Conservation (phyloP, 2,329 filamentous ascomycete genomes). For the Fusarium sp. region DNA sequence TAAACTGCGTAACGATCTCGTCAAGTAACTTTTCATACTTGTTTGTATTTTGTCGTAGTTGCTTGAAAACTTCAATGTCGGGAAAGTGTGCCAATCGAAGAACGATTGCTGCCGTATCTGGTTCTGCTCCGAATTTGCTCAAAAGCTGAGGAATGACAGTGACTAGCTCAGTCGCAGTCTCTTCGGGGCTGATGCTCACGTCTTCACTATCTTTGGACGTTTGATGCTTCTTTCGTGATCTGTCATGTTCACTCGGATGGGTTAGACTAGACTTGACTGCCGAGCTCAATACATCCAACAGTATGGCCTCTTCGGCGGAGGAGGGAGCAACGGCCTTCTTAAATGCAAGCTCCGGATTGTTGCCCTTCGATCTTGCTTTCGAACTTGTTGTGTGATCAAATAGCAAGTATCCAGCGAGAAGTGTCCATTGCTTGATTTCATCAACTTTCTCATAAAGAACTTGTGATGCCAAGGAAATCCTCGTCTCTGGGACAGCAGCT, state of each 20-base stretch:
- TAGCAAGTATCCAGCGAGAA: slow-evolving; percentile 87
- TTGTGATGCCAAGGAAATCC: slow-evolving; percentile 87
- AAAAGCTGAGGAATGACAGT: slow-evolving; percentile 84
- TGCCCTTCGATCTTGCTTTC: slow-evolving; percentile 61
- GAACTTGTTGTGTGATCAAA: slow-evolving; percentile 85
- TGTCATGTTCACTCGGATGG: slow-evolving; percentile 73
- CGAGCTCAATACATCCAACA: slow-evolving; percentile 88
- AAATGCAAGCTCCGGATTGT: slow-evolving; percentile 68
- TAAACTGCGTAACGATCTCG: slow-evolving; percentile 93
- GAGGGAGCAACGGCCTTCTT: slow-evolving; percentile 78
- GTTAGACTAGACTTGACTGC: slow-evolving; percentile 80
- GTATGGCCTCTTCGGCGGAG: slow-evolving; percentile 81
- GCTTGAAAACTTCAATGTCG: slow-evolving; percentile 87
- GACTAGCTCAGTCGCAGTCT: slow-evolving; percentile 81
- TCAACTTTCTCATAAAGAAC: slow-evolving; percentile 84
- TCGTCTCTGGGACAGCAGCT: slow-evolving; percentile 76
- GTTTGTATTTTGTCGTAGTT: slow-evolving; percentile 85
- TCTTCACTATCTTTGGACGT: slow-evolving; percentile 71
- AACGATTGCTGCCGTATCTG: slow-evolving; percentile 86
- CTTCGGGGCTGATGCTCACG: slow-evolving; percentile 63
- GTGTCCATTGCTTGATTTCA: slow-evolving; percentile 87
- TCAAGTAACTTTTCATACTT: slow-evolving; percentile 85
- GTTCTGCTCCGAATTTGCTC: slow-evolving; percentile 92
- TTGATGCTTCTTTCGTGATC: slow-evolving; percentile 65
- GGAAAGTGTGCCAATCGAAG: slow-evolving; percentile 87